Evolutionary conservation across 2,329 filamentous ascomycete genomes (phyloP), one percentile per base, ranked within the genome.

Genomic region (Xylogone sp.): DNA sequence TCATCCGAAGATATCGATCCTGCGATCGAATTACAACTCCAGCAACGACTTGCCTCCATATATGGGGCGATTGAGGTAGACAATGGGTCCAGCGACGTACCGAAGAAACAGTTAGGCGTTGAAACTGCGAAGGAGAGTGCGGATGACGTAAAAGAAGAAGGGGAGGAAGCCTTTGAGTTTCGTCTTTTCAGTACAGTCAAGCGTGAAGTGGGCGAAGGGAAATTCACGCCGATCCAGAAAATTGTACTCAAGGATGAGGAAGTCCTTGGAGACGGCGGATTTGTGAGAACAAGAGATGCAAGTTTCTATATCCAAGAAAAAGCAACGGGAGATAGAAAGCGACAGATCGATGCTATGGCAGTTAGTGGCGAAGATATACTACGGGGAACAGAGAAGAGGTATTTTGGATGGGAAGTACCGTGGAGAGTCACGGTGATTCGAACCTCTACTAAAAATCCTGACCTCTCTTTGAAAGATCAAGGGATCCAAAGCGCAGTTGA

Each of bases 321-420:
- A 47, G 66, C 73, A 16, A 65, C 73, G 0, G 61, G 66, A 0
- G 62, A 68, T 44, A 62, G 69, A 58, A 68, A 64, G 45, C 61
- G 62, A 20, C 62, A 72, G 56, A 79, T 78, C 52, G 65, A 64
- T 24, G 59, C 59, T n/a, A 70, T 73, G 2, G 78, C 82, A 2
- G 67, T 86, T 10, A 75, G 66, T 24, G 76, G 75, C 5, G 75
- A 78, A n/a, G 74, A 79, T 13, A 65, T 86, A 13, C 48, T 78
- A 2, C 60, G 60, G 20, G 67, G 71, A 53, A 74, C 75, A n/a
- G 62, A 59, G 44, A 66, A 63, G 58, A 69, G 74, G 49, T 71
- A 71, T 6, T 84, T 81, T 81, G 82, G 82, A 0, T 64, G 81
- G 42, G 81, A 84, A 64, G 71, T 80, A 57, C 81, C 82, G 1